Evolutionary conservation across 345 rosid species (phyloP).

Genomic region (Populus simonii): DNA sequence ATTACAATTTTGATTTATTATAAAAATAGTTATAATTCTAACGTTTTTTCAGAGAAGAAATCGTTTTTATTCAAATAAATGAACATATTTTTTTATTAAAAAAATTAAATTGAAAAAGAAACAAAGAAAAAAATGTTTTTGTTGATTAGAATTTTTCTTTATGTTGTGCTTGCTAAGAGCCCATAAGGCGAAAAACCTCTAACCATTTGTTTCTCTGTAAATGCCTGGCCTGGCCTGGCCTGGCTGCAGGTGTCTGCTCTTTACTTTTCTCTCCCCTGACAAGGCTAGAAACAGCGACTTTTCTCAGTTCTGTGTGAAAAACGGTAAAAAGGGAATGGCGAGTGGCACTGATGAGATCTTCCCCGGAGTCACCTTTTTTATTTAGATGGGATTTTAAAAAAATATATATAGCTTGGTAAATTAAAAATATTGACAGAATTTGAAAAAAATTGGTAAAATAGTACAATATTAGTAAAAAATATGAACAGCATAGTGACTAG

Average conservation of each 20-base stretch:
- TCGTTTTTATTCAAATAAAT: no score
- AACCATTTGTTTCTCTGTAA: slow-evolving; percentile 22
- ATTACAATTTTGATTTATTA: no score
- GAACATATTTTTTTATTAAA: no score
- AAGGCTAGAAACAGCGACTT: slow-evolving; percentile 47
- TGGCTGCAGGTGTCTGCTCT: background rate
- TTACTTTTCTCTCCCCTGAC: slow-evolving; percentile 34
- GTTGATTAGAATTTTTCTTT: background rate
- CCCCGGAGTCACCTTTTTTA: background rate
- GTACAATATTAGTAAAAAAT: no score
- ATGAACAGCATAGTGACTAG: no score
- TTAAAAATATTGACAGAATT: no score
- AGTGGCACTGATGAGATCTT: background rate
- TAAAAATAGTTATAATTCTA: no score
- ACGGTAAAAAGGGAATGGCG: slow-evolving; percentile 7
- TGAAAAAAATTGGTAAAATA: no score
- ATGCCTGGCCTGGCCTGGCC: slow-evolving; percentile 18
- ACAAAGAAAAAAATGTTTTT: no score
- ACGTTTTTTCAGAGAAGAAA: no score
- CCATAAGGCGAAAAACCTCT: slow-evolving; percentile 28
- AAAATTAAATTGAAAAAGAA: no score
- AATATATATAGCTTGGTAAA: no score
- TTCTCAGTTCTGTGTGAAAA: slow-evolving; percentile 38
- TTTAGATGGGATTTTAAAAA: background rate
- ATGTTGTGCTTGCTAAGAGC: slow-evolving; percentile 20